These are phyloP conservation scores for sunflower (Helianthus annuus) DNA, from an alignment of 129 eudicot genomes.

Conservation along the genomic window HanXRQr2.0-SUNRISE NC_035447.2:67707249-67707748, in stretches of 20 bases:
- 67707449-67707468: conserved; percentile 8
- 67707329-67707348: background rate
- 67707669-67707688: too few relatives aligned
- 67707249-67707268: conserved; percentile 13
- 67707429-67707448: conserved; percentile 18
- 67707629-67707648: background rate
- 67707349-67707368: conserved; percentile 16
- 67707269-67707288: conserved; percentile 20
- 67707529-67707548: background rate
- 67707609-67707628: background rate
- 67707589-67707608: background rate
- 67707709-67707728: background rate
- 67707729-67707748: background rate
- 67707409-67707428: conserved; percentile 26
- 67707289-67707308: conserved; percentile 12
- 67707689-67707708: background rate
- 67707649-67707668: background rate
- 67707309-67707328: conserved; percentile 1
- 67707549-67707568: background rate
- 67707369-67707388: conserved; percentile 15
- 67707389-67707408: conserved; percentile 8
- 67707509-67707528: background rate
- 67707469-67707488: background rate
- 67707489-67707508: background rate
- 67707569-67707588: background rate